Percentiles rank a stretch among this genome's conserved stretches.
phyloP scores from a whole-genome alignment of 768 basidiomycete species.

The Suillus hirtellus region DNA sequence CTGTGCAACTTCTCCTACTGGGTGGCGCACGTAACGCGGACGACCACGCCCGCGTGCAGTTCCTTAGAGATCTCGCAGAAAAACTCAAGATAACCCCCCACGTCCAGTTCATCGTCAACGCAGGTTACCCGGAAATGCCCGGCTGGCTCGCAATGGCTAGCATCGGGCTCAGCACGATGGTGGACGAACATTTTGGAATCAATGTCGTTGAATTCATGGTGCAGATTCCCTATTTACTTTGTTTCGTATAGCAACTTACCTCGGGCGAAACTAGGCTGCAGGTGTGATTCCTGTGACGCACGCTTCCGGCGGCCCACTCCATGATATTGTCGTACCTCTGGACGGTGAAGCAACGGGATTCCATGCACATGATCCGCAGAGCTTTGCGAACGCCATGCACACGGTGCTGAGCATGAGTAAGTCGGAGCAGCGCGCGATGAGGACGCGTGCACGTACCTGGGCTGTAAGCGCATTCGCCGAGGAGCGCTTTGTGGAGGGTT shows the following conservation, averaged over 20 bases:
- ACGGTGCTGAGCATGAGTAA: slow-evolving; percentile 56
- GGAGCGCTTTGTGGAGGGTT: slow-evolving; percentile 75
- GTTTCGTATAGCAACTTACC: slow-evolving; percentile 17
- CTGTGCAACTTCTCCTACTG: slow-evolving; percentile 69
- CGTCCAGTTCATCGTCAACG: slow-evolving; percentile 83
- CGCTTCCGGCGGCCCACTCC: slow-evolving; percentile 88
- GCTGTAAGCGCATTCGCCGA: slow-evolving; percentile 76
- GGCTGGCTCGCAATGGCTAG: slow-evolving; percentile 71
- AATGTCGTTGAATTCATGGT: slow-evolving; percentile 99
- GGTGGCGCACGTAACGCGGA: slow-evolving; percentile 82
- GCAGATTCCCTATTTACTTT: slow-evolving; percentile 21
- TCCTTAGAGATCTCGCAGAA: slow-evolving; percentile 55
- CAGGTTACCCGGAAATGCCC: slow-evolving; percentile 70
- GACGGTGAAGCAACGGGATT: slow-evolving; percentile 76
- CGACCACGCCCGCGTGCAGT: slow-evolving; percentile 70
- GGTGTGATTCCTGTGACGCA: slow-evolving; percentile 92
- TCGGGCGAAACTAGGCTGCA: slow-evolving; percentile 56
- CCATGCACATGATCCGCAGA: slow-evolving; percentile 67
- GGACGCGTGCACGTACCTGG: slow-evolving; percentile 66
- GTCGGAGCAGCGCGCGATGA: slow-evolving; percentile 59
- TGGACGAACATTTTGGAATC: slow-evolving; percentile 98
- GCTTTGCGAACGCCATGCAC: slow-evolving; percentile 70
- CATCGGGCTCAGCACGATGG: slow-evolving; percentile 93
- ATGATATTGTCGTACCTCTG: slow-evolving; percentile 88
- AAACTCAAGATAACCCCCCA: slow-evolving; percentile 53